Base-by-base conservation (phyloP, 23 red algal genomes). In the Gracilaria caudata region DNA sequence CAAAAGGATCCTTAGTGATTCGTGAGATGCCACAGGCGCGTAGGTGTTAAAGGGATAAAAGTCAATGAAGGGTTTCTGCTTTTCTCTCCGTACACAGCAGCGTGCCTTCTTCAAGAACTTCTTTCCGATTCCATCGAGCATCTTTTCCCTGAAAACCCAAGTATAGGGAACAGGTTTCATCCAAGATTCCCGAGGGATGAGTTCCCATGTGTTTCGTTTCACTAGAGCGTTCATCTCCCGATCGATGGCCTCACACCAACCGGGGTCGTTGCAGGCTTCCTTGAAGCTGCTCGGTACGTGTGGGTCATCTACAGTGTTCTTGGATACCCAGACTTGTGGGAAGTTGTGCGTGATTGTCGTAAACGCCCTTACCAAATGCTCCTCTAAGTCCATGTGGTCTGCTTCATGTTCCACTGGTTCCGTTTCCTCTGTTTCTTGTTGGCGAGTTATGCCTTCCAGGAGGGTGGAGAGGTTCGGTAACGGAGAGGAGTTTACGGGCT, bases 171-270 rank as follows among this genome's bases (percentile, higher is more conserved):
- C 32, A 10, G 51, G 39, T 53, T 73, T 34, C 29, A 72, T 37
- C 7, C 2, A 53, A 16, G 81, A 11, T 49, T 20, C 51, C 10
- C 61, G 81, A 23, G 0, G 43, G 6, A 54, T 26, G 9, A 10
- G 63, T 0, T 53, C 0, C 65, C 66, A 87, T 23, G 64, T 87
- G 19, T 57, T 54, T 25, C 51, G 17, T 11, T 58, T 53, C 2
- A 49, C 6, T 2, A 74, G 3, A 9, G 83, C 57, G 32, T 17
- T 39, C 61, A 73, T 73, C 58, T 87, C 49, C 20, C 83, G 19
- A 34, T 87, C 83, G 20, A 87, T 87, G 21, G 65, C 83, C 34
- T 87, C 30, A 51, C 39, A 29, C 83, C 83, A 74, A 28, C 35
- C 36, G n/a, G 65, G 41, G 30, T 57, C 16, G 4, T 40, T 35